These are phyloP conservation scores for Myxozyma vanderwaltii DNA, from an alignment of 805 yeast genomes.

Conservation along the genomic window DNA sequence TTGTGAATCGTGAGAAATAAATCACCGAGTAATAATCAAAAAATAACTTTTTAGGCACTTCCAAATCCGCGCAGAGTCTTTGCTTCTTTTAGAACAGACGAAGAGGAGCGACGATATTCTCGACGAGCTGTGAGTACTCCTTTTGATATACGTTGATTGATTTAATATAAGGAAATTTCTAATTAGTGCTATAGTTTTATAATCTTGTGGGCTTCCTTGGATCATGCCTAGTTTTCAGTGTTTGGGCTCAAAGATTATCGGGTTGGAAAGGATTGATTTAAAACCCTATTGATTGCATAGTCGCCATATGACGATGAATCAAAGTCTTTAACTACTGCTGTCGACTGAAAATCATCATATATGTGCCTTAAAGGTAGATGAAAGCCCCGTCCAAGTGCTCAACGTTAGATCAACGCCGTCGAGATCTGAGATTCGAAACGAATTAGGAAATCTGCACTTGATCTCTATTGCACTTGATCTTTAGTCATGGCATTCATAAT, in stretches of 20 bases:
- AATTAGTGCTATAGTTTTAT: constrained; percentile 50
- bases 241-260: constrained; percentile 62
- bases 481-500: too few relatives aligned
- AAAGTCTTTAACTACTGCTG: too few relatives aligned
- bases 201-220: constrained; percentile 79
- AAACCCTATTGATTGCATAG: not conserved
- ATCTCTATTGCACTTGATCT: too few relatives aligned
- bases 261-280: constrained; percentile 30
- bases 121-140: constrained; percentile 60
- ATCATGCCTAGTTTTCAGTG: constrained; percentile 76
- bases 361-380: too few relatives aligned
- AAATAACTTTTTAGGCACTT: constrained; percentile 48
- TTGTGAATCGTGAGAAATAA: too few relatives aligned
- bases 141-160: not conserved
- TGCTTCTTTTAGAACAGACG: constrained; percentile 81
- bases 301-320: too few relatives aligned
- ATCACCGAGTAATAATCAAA: too few relatives aligned
- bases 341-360: too few relatives aligned
- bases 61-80: constrained; percentile 78
- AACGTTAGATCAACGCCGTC: too few relatives aligned
- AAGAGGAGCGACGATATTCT: constrained; percentile 76
- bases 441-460: too few relatives aligned
- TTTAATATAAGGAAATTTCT: not conserved
- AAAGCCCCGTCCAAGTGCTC: too few relatives aligned
- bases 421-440: too few relatives aligned